Percentiles rank a stretch among this genome's conserved stretches.
Evolutionary conservation across 768 basidiomycete species (phyloP).

Genomic region (Leccinum barrowsii): DNA sequence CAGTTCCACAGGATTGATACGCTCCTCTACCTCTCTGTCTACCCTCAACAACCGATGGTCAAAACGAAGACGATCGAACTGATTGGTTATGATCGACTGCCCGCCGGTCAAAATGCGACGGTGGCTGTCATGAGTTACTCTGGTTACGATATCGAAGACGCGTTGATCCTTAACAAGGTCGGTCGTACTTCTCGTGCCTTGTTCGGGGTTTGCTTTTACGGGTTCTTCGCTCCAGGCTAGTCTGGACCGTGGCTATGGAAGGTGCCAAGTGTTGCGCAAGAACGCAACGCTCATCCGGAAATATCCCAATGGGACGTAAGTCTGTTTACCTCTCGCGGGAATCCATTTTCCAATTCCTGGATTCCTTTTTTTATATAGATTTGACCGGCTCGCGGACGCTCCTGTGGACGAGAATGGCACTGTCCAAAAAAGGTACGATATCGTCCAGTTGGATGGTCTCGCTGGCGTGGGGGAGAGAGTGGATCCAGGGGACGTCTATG

Average conservation of each 20-base stretch:
- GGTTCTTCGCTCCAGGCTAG: constrained; percentile 58
- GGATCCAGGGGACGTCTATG: constrained; percentile 88
- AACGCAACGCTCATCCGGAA: constrained; percentile 91
- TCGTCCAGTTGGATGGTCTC: constrained; percentile 89
- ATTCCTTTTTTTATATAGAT: constrained; percentile 40
- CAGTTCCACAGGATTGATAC: constrained; percentile 98
- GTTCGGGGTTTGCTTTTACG: constrained; percentile 2
- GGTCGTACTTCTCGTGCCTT: constrained; percentile 14
- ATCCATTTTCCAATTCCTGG: constrained; percentile 4
- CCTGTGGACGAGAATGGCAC: constrained; percentile 81
- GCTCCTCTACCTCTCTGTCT: constrained; percentile 93
- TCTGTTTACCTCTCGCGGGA: constrained; percentile 26
- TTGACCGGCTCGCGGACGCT: constrained; percentile 92
- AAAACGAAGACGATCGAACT: constrained; percentile 98
- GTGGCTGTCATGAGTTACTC: constrained; percentile 99
- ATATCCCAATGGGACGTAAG: constrained; percentile 96
- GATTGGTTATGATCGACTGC: constrained; percentile 92
- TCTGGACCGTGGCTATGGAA: constrained; percentile 93
- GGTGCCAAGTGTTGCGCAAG: constrained; percentile 97
- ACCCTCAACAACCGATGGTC: constrained; percentile 99
- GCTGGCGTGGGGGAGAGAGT: constrained; percentile 94
- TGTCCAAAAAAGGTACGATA: constrained; percentile 80
- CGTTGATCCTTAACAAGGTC: constrained; percentile 91
- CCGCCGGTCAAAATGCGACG: constrained; percentile 97
- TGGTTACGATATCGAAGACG: constrained; percentile 99